Base-by-base conservation (phyloP, 192 early-diverging fungal genomes). In the Podila verticillata region DNA sequence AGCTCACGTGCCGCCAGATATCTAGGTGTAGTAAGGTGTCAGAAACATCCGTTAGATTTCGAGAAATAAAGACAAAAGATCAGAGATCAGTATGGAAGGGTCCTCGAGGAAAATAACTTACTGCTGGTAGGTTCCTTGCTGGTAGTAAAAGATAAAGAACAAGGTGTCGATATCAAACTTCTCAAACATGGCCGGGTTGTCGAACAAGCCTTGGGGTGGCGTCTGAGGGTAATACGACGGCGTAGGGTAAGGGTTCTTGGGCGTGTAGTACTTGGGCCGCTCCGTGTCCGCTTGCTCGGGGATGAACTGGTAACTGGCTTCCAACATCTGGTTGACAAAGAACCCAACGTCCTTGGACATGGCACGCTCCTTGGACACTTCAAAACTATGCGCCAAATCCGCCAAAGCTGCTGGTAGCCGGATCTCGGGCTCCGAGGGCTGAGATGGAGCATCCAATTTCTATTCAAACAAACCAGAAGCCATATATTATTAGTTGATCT, bases 101-200 rank as follows among this genome's bases (percentile, higher is more conserved):
- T 4, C 6, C 29, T 32, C 15, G 26, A 60, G 26, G 17, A 31
- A 34, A 60, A 60, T 30, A 22, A 87, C 91, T 56, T 91, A 97
- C 93, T 99, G 97, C 74, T 97, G 96, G 66, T 95, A 97, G 51
- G 97, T 97, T 61, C 95, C 95, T 82, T 95, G 96, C 81, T 95
- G 96, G 84, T 96, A 96, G 85, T 99, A 99, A 81, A 99, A 99
- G 66, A 97, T 96, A 81, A 95, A 99, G 84, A 98, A 99, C 65
- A 99, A 85, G 35, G 96, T 95, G 82, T 99, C 96, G 56, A 96
- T 88, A 47, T 97, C 95, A 78, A 98, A 93, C 73, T 93, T 94
- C 74, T 97, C 93, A 83, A 94, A 97, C 67, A 97, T 86, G 4
- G 88, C 88, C 5, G 96, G 89, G 64, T 92, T 91, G 51, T 96